These are phyloP conservation scores for Fusarium aywerte DNA, from an alignment of 2,329 filamentous ascomycete species.

Conservation along the genomic window DNA sequence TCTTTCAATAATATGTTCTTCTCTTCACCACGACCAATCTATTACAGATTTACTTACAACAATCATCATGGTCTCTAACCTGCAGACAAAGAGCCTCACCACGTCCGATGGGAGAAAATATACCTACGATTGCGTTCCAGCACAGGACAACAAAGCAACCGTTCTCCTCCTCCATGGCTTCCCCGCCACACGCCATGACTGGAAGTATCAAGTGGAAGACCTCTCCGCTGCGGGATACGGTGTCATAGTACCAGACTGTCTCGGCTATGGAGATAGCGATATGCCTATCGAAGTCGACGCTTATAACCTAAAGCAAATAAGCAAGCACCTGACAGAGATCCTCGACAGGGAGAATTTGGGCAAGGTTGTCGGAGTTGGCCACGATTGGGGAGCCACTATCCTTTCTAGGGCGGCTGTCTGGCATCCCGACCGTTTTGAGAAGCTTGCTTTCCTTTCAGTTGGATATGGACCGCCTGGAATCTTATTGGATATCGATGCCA, in stretches of 20 bases:
- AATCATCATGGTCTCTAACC: neutral
- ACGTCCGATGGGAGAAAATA: constrained; percentile 5
- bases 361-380: constrained; percentile 25
- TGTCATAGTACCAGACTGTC: constrained; percentile 33
- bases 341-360: constrained; percentile 21
- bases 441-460: constrained; percentile 13
- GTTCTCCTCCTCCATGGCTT: constrained; percentile 39
- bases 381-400: constrained; percentile 35
- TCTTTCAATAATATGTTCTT: neutral
- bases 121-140: constrained; percentile 21
- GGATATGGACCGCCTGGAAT: constrained; percentile 22
- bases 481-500: constrained; percentile 25
- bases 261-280: constrained; percentile 39
- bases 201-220: constrained; percentile 25
- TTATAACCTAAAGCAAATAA: constrained; percentile 25
- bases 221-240: constrained; percentile 32
- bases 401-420: constrained; percentile 25
- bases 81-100: neutral
- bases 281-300: constrained; percentile 17
- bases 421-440: constrained; percentile 18
- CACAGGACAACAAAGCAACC: constrained; percentile 2
- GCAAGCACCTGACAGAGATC: constrained; percentile 24
- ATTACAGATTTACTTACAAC: accelerated
- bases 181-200: constrained; percentile 34
- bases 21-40: too few species aligned